These are phyloP conservation scores for Pseudogymnoascus sp. DNA, from an alignment of 2,329 filamentous ascomycete genomes.

Conservation along the genomic window DNA sequence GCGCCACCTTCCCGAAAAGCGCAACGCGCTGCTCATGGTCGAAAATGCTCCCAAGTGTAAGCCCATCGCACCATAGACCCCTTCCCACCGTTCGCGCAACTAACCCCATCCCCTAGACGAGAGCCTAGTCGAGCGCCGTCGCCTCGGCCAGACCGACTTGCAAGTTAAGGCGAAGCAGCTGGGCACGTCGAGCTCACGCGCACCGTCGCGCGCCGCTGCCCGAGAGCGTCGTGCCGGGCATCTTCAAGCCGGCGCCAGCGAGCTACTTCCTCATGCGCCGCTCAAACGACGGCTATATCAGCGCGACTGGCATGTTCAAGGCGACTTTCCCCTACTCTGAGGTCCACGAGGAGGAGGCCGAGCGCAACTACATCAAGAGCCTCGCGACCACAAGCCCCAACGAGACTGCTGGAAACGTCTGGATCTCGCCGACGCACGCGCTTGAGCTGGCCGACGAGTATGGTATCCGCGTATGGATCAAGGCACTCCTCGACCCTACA, in stretches of 20 bases:
- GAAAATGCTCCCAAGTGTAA: constrained; percentile 12
- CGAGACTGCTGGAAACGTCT: constrained; percentile 93
- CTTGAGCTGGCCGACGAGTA: constrained; percentile 83
- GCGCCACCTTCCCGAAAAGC: constrained; percentile 6
- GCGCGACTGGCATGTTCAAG: constrained; percentile 89
- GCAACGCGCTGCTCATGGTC: constrained; percentile 12
- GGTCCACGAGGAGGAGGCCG: constrained; percentile 62
- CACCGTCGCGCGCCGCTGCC: constrained; percentile 89
- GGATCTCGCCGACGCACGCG: constrained; percentile 81
- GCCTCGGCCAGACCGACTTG: constrained; percentile 87
- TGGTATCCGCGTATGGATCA: constrained; percentile 77
- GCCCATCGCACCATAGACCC: background rate
- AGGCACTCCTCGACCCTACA: constrained; percentile 82
- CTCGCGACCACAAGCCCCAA: constrained; percentile 76
- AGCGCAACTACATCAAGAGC: constrained; percentile 79
- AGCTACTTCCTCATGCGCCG: constrained; percentile 96
- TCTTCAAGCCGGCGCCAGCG: constrained; percentile 78
- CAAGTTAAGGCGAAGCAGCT: constrained; percentile 66
- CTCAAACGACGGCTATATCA: constrained; percentile 77
- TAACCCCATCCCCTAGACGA: constrained; percentile 10
- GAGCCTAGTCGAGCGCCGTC: constrained; percentile 68
- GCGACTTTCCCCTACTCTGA: constrained; percentile 77
- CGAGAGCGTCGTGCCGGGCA: constrained; percentile 84
- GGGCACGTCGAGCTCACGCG: constrained; percentile 80
- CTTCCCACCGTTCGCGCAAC: background rate